A percentile compares a stretch with the other conserved stretches of the same genome.
These are phyloP conservation scores for Scheffersomyces coipomensis DNA, from an alignment of 805 yeast species.

Conservation along the genomic window DNA sequence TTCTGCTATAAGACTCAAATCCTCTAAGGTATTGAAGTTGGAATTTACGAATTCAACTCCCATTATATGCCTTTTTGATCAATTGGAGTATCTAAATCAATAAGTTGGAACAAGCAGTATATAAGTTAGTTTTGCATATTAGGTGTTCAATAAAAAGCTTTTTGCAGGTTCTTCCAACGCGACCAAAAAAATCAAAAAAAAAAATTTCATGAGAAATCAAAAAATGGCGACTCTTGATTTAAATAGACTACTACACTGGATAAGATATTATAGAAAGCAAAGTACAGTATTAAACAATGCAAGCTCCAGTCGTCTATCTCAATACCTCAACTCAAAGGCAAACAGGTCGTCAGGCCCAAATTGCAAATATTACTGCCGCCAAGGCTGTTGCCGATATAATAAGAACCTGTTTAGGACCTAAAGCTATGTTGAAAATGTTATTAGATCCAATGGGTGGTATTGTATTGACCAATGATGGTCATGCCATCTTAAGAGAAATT, in stretches of 20 bases:
- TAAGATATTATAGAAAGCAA: no score
- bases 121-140: no score
- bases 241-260: no score
- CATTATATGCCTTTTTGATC: no score
- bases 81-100: no score
- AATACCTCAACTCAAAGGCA: slow-evolving; percentile 89
- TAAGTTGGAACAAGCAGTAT: no score
- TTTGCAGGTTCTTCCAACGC: neutral
- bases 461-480: slow-evolving; percentile 97
- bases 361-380: slow-evolving; percentile 98
- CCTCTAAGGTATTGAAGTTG: slow-evolving; percentile 31
- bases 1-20: slow-evolving; percentile 26
- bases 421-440: slow-evolving; percentile 97
- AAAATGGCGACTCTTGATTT: neutral
- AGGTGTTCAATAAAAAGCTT: no score
- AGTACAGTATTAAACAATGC: slow-evolving; percentile 24
- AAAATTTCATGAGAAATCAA: neutral
- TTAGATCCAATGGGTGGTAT: slow-evolving; percentile 97
- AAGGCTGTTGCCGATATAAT: slow-evolving; percentile 98
- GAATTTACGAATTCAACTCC: slow-evolving; percentile 15
- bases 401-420: slow-evolving; percentile 97
- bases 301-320: slow-evolving; percentile 48
- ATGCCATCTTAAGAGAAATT: slow-evolving; percentile 94
- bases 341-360: slow-evolving; percentile 95
- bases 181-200: neutral